phyloP scores from a whole-genome alignment of 495 filamentous ascomycete genomes.

The Sphaerosporella brunnea region DNA sequence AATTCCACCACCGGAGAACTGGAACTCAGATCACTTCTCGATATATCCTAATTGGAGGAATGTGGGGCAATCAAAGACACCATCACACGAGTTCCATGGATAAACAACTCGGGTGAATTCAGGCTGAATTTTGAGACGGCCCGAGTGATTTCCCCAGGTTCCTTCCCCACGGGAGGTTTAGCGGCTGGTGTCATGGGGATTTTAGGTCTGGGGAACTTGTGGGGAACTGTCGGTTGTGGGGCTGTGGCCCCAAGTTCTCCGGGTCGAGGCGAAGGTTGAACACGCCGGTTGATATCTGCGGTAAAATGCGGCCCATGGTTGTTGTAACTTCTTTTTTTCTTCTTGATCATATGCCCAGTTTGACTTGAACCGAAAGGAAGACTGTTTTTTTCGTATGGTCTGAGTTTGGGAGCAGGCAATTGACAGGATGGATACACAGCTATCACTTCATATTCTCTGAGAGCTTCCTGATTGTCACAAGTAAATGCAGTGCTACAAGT shows the following conservation, averaged over 20 bases:
- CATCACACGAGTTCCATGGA: no score
- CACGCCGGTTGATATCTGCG: background rate
- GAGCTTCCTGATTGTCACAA: background rate
- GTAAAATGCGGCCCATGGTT: background rate
- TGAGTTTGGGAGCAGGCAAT: no score
- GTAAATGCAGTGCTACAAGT: background rate
- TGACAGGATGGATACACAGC: background rate
- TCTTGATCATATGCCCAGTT: background rate
- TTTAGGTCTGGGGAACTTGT: background rate
- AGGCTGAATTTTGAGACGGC: background rate
- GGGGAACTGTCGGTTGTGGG: background rate
- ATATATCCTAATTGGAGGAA: background rate
- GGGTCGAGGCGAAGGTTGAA: background rate
- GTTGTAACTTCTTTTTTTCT: background rate
- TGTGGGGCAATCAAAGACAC: background rate
- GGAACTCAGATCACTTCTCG: background rate
- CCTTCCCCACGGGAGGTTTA: slow-evolving; percentile 6
- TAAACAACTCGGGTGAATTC: background rate
- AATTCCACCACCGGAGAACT: background rate
- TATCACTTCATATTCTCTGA: background rate
- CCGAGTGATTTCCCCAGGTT: background rate
- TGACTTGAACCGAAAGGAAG: background rate
- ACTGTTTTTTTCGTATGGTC: background rate
- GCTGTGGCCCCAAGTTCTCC: background rate
- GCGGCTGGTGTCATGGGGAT: slow-evolving; percentile 7